Evolutionary conservation across 2,329 filamentous ascomycete species (phyloP), one percentile per base, ranked within the genome.

Genomic region (Anisogramma anomala): DNA sequence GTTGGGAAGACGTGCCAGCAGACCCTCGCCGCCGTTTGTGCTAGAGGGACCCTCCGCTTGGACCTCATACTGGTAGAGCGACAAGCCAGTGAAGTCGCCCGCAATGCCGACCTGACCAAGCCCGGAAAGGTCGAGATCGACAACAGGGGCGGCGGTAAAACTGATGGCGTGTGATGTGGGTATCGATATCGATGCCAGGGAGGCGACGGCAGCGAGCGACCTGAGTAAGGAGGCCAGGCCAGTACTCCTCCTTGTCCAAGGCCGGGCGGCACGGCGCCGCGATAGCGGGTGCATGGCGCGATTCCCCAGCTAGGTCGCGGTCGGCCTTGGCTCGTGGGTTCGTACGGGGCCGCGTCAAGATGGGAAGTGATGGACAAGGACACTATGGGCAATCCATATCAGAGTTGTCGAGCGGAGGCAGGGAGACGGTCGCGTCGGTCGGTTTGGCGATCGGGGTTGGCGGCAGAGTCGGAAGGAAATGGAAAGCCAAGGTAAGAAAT

Each of bases 31-130:
- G 57, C 84, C 85, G 67, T 94, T 87, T 45, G 72, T 75, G 53
- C 65, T 77, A 52, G 77, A 74, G 13, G 72, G 64, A 46, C 70
- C 67, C 59, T 89, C 77, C 44, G 69, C 79, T 59, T 98, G 89
- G 48, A 82, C 84, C 54, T 82, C 70, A 54, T 79, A 96, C 56
- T 88, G 69, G 65, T 91, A 96, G 28, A 95, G 67, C 10, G 91
- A 95, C 53, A 96, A 83, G 41, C 87, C 85, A 54, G 84, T 78
- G 58, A 94, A 98, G 62, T 95, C 81, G 52, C 91, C 91, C 1
- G 79, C 82, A 45, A 98, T 71, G 41, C 84, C 87, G 50, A 95
- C 79, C 52, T 83, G 77, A 43, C 91, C 91, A 26, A 98, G 68
- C 43, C 78, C 67, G 20, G 72, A 74, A 45, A 94, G 72, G 57